phyloP scores from a whole-genome alignment of 176 grass and related monocot species.

The Aechmea fasciata region DNA sequence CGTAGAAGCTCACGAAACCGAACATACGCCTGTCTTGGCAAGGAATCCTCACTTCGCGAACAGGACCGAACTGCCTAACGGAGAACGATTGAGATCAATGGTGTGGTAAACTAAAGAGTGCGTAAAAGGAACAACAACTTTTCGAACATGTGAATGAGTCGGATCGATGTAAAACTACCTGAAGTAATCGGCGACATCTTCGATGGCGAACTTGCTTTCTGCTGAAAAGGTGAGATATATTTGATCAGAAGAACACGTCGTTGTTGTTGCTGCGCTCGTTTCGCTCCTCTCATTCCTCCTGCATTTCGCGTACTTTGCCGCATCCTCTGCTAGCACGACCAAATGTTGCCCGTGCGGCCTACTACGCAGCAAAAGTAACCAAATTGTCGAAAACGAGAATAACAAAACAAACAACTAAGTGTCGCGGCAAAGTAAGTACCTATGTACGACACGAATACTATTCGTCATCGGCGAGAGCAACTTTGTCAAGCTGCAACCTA shows the following conservation, averaged over 20 bases:
- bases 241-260: slow-evolving; percentile 57
- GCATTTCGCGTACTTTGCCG: slow-evolving; percentile 37
- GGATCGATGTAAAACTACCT: slow-evolving; percentile 25
- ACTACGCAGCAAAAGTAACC: neutral
- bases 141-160: neutral
- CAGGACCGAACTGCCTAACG: slow-evolving; percentile 49
- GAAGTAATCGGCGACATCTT: slow-evolving; percentile 70
- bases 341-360: slow-evolving; percentile 89
- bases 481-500: slow-evolving; percentile 72
- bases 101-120: neutral
- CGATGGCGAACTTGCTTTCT: slow-evolving; percentile 64
- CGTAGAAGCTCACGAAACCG: slow-evolving; percentile 79
- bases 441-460: slow-evolving; percentile 59
- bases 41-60: slow-evolving; percentile 79
- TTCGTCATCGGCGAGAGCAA: slow-evolving; percentile 57
- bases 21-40: slow-evolving; percentile 86
- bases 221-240: slow-evolving; percentile 93
- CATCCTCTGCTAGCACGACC: slow-evolving; percentile 66
- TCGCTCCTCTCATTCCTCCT: slow-evolving; percentile 34
- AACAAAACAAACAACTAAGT: neutral
- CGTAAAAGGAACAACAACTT: neutral
- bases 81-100: neutral
- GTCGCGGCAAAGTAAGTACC: slow-evolving; percentile 19
- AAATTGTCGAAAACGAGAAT: neutral
- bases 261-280: slow-evolving; percentile 7